These are phyloP conservation scores for Furcasterigmium sp. DNA, from an alignment of 2,329 filamentous ascomycete species.

Conservation along the genomic window DNA sequence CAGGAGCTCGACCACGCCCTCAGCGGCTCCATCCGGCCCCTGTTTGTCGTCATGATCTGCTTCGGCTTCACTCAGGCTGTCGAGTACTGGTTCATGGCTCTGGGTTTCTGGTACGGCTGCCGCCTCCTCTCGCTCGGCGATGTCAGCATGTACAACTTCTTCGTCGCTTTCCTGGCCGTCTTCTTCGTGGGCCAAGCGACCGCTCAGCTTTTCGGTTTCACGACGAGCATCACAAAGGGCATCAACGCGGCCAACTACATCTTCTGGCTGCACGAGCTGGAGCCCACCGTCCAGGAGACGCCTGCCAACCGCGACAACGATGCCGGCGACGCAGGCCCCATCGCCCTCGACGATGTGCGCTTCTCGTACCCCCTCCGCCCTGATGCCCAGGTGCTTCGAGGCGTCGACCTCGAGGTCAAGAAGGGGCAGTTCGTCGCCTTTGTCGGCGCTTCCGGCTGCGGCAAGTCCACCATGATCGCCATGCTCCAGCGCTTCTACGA, in stretches of 20 bases:
- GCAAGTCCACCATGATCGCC: conserved; percentile 57
- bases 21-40: conserved; percentile 19
- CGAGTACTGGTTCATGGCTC: conserved; percentile 31
- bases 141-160: conserved; percentile 35
- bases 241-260: conserved; percentile 44
- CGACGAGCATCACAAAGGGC: conserved; percentile 48
- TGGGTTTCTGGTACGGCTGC: conserved; percentile 37
- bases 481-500: conserved; percentile 42
- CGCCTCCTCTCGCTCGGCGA: conserved; percentile 29
- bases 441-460: conserved; percentile 51
- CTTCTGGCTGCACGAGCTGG: conserved; percentile 38
- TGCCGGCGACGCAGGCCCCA: conserved; percentile 26
- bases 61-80: conserved; percentile 31
- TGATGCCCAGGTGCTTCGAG: conserved; percentile 31
- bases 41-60: conserved; percentile 27
- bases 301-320: conserved; percentile 29
- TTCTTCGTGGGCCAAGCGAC: conserved; percentile 39
- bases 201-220: conserved; percentile 37
- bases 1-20: conserved; percentile 23
- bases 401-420: conserved; percentile 36
- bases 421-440: conserved; percentile 47
- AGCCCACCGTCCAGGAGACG: conserved; percentile 35
- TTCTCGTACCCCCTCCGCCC: conserved; percentile 57
- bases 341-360: conserved; percentile 49
- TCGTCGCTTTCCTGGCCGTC: conserved; percentile 46